phyloP scores from a whole-genome alignment of 306 rosid species.

The Fragaria vesca region DNA sequence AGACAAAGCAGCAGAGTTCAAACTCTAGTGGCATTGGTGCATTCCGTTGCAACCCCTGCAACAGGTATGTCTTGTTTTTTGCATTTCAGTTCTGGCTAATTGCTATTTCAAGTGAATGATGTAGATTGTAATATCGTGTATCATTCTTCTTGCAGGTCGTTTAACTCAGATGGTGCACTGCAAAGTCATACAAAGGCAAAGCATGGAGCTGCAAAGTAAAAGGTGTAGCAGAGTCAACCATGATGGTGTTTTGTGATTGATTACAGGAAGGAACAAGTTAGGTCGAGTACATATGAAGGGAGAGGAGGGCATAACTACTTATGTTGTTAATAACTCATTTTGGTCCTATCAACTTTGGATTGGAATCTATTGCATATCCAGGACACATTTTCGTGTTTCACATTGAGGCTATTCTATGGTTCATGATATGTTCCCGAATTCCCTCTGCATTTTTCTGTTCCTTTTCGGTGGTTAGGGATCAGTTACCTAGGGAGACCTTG shows the following conservation, averaged over 20 bases:
- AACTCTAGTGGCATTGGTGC: constrained; percentile 36
- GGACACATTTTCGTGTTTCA: not conserved
- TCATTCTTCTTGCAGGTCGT: constrained; percentile 42
- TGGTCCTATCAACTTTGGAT: not conserved
- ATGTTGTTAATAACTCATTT: not conserved
- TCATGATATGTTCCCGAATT: not conserved
- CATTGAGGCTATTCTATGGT: not conserved
- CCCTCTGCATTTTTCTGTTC: not conserved
- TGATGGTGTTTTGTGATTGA: not conserved
- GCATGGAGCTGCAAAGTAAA: constrained; percentile 51
- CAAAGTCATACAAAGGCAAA: constrained; percentile 65
- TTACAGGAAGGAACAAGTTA: not conserved
- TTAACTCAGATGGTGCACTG: constrained; percentile 58
- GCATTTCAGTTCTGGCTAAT: not conserved
- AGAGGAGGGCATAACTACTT: not conserved
- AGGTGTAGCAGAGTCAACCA: not conserved
- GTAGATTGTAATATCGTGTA: not conserved
- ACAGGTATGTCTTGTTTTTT: constrained; percentile 36
- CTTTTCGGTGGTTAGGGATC: not conserved
- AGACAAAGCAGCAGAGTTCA: constrained; percentile 44
- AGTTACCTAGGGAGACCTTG: not conserved
- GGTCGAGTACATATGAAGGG: not conserved
- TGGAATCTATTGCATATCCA: not conserved
- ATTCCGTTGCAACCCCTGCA: constrained; percentile 56
- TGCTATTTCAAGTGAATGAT: not conserved